These are phyloP conservation scores for Plectranthus barbatus DNA, from an alignment of 257 asterid species.

Conservation along the genomic window DNA sequence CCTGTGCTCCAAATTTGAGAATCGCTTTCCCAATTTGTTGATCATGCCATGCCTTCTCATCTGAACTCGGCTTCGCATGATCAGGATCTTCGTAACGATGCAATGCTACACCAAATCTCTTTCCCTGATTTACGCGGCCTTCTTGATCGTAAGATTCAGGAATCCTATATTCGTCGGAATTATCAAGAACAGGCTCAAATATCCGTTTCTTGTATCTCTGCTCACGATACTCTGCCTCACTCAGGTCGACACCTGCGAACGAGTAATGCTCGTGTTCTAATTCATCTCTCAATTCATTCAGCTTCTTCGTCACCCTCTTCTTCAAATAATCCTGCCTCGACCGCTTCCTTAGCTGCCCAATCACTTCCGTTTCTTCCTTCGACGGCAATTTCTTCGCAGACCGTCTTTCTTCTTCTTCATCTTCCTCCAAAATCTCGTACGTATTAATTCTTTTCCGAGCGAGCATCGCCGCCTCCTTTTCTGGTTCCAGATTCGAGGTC, in stretches of 20 bases:
- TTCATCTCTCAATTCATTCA: slow-evolving; percentile 67
- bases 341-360: slow-evolving; percentile 33
- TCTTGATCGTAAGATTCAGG: slow-evolving; percentile 43
- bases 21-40: slow-evolving; percentile 80
- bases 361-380: slow-evolving; percentile 40
- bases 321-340: slow-evolving; percentile 76
- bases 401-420: slow-evolving; percentile 64
- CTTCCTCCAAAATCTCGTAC: too few relatives aligned
- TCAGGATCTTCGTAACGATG: slow-evolving; percentile 48
- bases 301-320: slow-evolving; percentile 72
- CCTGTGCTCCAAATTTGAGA: slow-evolving; percentile 58
- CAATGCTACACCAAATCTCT: slow-evolving; percentile 28
- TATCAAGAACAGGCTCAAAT: slow-evolving; percentile 54
- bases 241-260: slow-evolving; percentile 49
- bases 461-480: slow-evolving; percentile 50
- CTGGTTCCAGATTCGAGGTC: slow-evolving; percentile 43
- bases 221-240: slow-evolving; percentile 52
- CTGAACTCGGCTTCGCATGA: slow-evolving; percentile 76
- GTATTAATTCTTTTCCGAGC: slow-evolving; percentile 54
- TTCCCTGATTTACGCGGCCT: slow-evolving; percentile 25
- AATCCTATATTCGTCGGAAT: slow-evolving; percentile 51
- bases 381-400: slow-evolving; percentile 43
- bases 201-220: slow-evolving; percentile 54
- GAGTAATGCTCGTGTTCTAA: slow-evolving; percentile 60
- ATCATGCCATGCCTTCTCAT: slow-evolving; percentile 91